These are phyloP conservation scores for Diutina catenulata DNA, from an alignment of 1,139 yeast genomes.

Conservation along the genomic window DNA sequence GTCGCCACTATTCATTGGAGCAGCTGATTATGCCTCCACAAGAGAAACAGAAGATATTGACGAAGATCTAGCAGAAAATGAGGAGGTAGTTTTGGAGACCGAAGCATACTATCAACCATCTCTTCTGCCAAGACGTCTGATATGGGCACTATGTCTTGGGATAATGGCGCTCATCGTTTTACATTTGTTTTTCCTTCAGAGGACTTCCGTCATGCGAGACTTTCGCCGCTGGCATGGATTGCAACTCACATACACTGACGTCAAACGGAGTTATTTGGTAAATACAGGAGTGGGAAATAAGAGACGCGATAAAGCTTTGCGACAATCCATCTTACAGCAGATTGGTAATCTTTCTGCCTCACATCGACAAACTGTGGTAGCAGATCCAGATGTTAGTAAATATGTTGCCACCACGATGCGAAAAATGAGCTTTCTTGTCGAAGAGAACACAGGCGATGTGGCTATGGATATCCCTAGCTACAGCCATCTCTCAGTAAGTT, in stretches of 20 bases:
- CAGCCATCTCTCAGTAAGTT: slow-evolving; percentile 19
- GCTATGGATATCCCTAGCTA: slow-evolving; percentile 15
- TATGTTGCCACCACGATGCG: background rate
- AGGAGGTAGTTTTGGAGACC: too few species aligned
- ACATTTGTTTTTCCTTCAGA: slow-evolving; percentile 66
- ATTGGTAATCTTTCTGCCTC: slow-evolving; percentile 8
- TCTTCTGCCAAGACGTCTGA: background rate
- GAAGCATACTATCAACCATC: too few species aligned
- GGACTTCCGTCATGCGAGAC: slow-evolving; percentile 80
- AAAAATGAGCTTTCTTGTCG: slow-evolving; percentile 12
- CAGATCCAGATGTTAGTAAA: background rate
- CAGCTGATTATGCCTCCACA: too few species aligned
- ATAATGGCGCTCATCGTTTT: slow-evolving; percentile 40
- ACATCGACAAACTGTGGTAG: background rate
- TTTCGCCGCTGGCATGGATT: slow-evolving; percentile 65
- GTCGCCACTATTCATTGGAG: too few species aligned
- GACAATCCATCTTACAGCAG: slow-evolving; percentile 5
- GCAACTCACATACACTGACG: slow-evolving; percentile 47
- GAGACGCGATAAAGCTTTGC: background rate
- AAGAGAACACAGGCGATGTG: slow-evolving; percentile 18
- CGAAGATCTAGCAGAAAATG: too few species aligned
- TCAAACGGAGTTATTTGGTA: background rate
- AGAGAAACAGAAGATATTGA: too few species aligned
- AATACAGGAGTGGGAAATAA: background rate
- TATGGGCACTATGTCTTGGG: slow-evolving; percentile 20